These are phyloP conservation scores for Fimicolochytrium jonesii DNA, from an alignment of 192 early-diverging fungal genomes.

Conservation along the genomic window DNA sequence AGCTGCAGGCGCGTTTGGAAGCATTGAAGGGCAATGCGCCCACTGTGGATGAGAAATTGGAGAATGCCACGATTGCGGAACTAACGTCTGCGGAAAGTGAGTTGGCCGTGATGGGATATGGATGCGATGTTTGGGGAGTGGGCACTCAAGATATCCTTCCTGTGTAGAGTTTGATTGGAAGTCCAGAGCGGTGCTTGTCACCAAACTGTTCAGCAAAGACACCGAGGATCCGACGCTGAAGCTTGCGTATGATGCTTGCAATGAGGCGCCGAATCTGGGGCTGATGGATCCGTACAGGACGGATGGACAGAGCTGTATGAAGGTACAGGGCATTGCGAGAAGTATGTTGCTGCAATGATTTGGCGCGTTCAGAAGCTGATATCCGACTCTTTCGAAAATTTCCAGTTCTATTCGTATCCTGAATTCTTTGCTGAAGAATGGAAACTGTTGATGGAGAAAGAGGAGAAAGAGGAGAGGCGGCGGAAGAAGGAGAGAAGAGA, in stretches of 20 bases:
- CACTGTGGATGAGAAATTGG: slow-evolving; percentile 16
- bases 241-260: slow-evolving; percentile 29
- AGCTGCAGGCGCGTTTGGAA: not conserved
- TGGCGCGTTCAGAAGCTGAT: too few relatives aligned
- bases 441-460: slow-evolving; percentile 35
- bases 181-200: slow-evolving; percentile 1
- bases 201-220: slow-evolving; percentile 34
- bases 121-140: not conserved
- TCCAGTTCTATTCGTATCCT: slow-evolving; percentile 45
- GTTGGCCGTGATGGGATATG: not conserved
- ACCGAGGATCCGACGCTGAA: slow-evolving; percentile 23
- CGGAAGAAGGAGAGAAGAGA: slow-evolving; percentile 21
- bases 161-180: slow-evolving; percentile 26
- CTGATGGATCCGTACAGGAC: slow-evolving; percentile 37
- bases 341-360: too few relatives aligned
- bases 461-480: slow-evolving; percentile 25
- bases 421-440: slow-evolving; percentile 50
- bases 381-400: too few relatives aligned
- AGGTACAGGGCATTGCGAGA: too few relatives aligned
- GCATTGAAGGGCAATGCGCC: slow-evolving; percentile 7
- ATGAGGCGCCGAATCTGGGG: slow-evolving; percentile 27
- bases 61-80: not conserved
- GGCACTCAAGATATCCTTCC: not conserved
- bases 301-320: slow-evolving; percentile 34
- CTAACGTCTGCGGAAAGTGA: not conserved